phyloP scores from a whole-genome alignment of 2,329 filamentous ascomycete species.

The Fusarium denticulatum region DNA sequence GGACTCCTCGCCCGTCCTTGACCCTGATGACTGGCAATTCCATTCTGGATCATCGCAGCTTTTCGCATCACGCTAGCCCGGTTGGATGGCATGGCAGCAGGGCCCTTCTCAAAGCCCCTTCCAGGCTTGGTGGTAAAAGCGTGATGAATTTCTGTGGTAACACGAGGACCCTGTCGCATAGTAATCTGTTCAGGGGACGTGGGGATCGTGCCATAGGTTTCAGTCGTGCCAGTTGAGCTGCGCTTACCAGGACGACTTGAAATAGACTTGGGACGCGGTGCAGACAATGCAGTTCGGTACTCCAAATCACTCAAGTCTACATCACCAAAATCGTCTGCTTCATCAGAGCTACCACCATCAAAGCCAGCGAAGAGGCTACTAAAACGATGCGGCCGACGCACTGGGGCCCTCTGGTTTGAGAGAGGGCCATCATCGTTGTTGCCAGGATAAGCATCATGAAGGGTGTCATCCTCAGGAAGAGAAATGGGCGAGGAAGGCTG shows the following conservation, averaged over 20 bases:
- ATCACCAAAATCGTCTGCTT: constrained; percentile 70
- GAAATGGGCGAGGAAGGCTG: constrained; percentile 60
- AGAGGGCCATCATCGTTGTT: constrained; percentile 85
- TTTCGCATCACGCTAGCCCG: constrained; percentile 75
- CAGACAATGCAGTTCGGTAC: constrained; percentile 72
- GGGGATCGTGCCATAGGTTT: constrained; percentile 47
- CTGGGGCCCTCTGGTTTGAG: constrained; percentile 66
- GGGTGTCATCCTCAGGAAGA: constrained; percentile 51
- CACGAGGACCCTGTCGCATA: constrained; percentile 43
- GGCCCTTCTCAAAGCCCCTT: constrained; percentile 52
- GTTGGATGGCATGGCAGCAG: constrained; percentile 50
- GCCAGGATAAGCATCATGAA: constrained; percentile 75
- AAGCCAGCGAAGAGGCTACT: constrained; percentile 91
- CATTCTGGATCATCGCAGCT: constrained; percentile 82
- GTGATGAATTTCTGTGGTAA: constrained; percentile 57
- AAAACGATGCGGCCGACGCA: constrained; percentile 77
- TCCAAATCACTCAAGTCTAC: constrained; percentile 73
- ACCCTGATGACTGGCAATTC: constrained; percentile 74
- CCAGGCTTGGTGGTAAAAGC: constrained; percentile 53
- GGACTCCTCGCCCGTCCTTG: constrained; percentile 71
- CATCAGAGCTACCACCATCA: constrained; percentile 75
- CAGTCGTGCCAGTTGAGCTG: constrained; percentile 47
- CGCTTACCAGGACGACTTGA: constrained; percentile 54
- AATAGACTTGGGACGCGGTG: constrained; percentile 63
- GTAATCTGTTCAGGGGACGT: constrained; percentile 56